These are phyloP conservation scores for Trichomonascaceae sp. DNA, from an alignment of 1,139 yeast genomes.

Conservation along the genomic window DNA sequence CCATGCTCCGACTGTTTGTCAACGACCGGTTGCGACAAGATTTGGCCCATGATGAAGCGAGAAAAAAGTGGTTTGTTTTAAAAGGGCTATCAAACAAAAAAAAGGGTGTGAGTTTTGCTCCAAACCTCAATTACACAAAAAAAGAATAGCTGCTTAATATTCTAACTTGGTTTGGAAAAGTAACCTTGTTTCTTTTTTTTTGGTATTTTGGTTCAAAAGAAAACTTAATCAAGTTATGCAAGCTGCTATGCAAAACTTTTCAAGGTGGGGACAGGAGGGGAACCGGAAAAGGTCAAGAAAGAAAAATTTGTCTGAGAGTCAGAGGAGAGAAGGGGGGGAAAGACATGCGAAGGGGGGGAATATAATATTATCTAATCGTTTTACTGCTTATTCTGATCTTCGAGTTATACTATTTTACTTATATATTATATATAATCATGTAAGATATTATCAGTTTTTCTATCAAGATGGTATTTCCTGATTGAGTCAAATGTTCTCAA, in stretches of 20 bases:
- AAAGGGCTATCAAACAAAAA: neutral
- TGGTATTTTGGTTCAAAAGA: neutral
- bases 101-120: too few species aligned
- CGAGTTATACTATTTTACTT: too few species aligned
- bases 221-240: neutral
- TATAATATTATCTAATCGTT: too few species aligned
- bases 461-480: neutral
- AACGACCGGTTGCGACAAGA: constrained; percentile 66
- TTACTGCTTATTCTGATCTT: too few species aligned
- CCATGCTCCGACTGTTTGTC: constrained; percentile 61
- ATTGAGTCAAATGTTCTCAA: neutral
- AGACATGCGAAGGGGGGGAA: too few species aligned
- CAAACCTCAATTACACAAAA: too few species aligned
- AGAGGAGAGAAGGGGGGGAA: neutral
- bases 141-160: too few species aligned
- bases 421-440: too few species aligned
- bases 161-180: too few species aligned
- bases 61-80: neutral
- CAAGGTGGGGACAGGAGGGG: neutral
- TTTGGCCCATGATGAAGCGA: constrained; percentile 59
- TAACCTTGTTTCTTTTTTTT: too few species aligned
- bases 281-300: neutral
- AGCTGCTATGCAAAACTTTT: neutral
- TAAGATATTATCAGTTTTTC: too few species aligned
- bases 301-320: too few species aligned